Evolutionary conservation across 2,329 filamentous ascomycete species (phyloP), one percentile per base, ranked within the genome.

Genomic region (Paracamarosporium sp.): DNA sequence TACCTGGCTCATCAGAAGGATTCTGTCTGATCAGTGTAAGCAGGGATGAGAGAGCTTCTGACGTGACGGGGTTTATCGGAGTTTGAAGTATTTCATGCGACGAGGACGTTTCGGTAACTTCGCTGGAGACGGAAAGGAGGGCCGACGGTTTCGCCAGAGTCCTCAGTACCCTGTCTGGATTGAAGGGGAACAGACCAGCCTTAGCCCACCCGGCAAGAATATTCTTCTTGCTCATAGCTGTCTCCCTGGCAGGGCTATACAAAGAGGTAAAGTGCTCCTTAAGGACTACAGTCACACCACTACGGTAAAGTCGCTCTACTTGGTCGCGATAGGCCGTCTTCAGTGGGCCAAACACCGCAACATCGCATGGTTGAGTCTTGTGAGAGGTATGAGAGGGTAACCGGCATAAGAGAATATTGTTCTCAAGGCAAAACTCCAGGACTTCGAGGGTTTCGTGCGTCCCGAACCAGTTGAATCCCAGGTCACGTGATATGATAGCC

Each of bases 381-480:
- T 45, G 15, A 45, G 41, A 45, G 22, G 45, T 43, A 25, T 43
- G 24, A 15, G 40, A 43, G 20, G 40, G 68, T 25, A 76, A 51
- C 55, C 68, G 67, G 59, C 64, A 75, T n/a, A 76, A 57, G 33
- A 69, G 60, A 41, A 76, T 75, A 40, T 74, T 72, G 52, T 76
- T 71, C 48, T 65, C 55, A 53, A 72, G 68, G 56, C 65, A 76
- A 55, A 64, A 70, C 59, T 70, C 64, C 57, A 69, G 45, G 51
- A 73, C 59, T 36, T 78, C 67, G 35, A 74, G 69, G 9, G 71
- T 71, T 55, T 78, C 64, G 52, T 78, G 69, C 25, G 69, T 73
- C 15, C 44, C 20, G 12, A 47, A n/a, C n/a, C n/a, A n/a, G n/a
- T n/a, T n/a, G n/a, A n/a, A n/a, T n/a, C n/a, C n/a, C n/a, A n/a